phyloP scores from a whole-genome alignment of 345 rosid genomes.

The Citrus unshiu region DNA sequence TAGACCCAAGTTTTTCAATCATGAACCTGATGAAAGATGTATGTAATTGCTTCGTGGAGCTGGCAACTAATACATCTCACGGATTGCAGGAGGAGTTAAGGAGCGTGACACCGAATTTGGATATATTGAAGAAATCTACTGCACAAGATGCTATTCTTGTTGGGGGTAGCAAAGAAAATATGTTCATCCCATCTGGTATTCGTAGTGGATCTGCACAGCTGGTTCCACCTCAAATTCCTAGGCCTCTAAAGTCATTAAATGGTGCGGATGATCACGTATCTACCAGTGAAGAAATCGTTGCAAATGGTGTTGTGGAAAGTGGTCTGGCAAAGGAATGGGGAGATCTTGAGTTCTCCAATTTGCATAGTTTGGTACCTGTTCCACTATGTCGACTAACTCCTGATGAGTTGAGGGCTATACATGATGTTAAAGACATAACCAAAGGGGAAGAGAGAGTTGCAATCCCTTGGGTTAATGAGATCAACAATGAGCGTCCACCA shows the following conservation, averaged over 20 bases:
- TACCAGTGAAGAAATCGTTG: neutral
- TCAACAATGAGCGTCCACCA: constrained; percentile 52
- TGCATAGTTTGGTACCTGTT: constrained; percentile 42
- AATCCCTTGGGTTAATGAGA: constrained; percentile 78
- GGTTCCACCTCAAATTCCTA: constrained; percentile 15
- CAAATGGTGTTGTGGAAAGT: constrained; percentile 29
- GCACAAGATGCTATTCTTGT: constrained; percentile 22
- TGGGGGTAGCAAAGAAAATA: constrained; percentile 17
- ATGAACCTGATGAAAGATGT: constrained; percentile 66
- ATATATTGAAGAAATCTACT: constrained; percentile 45
- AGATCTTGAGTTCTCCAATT: constrained; percentile 6
- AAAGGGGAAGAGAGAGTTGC: constrained; percentile 65
- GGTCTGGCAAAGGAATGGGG: constrained; percentile 11
- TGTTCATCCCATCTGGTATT: neutral
- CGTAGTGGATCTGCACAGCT: constrained; percentile 14
- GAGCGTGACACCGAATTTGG: constrained; percentile 34
- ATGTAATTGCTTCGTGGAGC: constrained; percentile 72
- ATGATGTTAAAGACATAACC: constrained; percentile 48
- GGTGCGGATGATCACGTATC: neutral
- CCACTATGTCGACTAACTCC: constrained; percentile 43
- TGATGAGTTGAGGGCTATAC: constrained; percentile 47
- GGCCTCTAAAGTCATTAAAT: neutral
- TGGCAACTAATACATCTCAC: constrained; percentile 52
- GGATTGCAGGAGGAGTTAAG: constrained; percentile 51
- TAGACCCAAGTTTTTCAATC: constrained; percentile 72